These are phyloP conservation scores for Boletus rex-veris DNA, from an alignment of 768 basidiomycete genomes.

Conservation along the genomic window DNA sequence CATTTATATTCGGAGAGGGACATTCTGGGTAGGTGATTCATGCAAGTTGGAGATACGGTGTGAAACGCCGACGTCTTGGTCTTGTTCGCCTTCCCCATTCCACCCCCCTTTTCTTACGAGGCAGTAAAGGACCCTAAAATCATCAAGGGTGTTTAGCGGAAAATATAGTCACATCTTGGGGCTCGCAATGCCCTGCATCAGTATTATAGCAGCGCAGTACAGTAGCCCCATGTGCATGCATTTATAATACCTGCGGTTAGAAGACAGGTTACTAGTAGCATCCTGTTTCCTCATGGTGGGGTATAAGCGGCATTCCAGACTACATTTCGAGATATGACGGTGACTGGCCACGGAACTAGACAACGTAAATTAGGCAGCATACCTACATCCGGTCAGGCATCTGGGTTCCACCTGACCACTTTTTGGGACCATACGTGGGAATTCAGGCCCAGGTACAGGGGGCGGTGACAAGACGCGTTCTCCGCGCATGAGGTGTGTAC, in stretches of 20 bases:
- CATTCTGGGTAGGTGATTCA: neutral
- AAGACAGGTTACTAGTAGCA: neutral
- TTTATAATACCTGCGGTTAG: conserved; percentile 2
- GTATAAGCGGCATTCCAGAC: conserved; percentile 1
- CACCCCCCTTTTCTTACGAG: too few species aligned
- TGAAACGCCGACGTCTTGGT: neutral
- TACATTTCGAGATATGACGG: neutral
- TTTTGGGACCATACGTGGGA: neutral
- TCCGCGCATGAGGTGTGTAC: too few species aligned
- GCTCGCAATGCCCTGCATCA: neutral
- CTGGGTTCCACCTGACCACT: neutral
- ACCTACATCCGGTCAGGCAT: neutral
- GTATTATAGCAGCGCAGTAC: neutral
- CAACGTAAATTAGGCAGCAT: neutral
- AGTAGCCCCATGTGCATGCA: conserved; percentile 1
- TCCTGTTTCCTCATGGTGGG: conserved; percentile 3
- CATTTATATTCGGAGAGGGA: too few species aligned
- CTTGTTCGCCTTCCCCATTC: neutral
- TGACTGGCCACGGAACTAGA: neutral
- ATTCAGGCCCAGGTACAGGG: neutral
- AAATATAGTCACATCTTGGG: neutral
- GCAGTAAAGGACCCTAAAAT: neutral
- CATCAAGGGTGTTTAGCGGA: neutral
- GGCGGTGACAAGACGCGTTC: neutral
- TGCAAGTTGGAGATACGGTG: neutral